These are phyloP conservation scores for Ophiognomonia clavigignenti-juglandacearum DNA, from an alignment of 2,329 filamentous ascomycete genomes.

Conservation along the genomic window DNA sequence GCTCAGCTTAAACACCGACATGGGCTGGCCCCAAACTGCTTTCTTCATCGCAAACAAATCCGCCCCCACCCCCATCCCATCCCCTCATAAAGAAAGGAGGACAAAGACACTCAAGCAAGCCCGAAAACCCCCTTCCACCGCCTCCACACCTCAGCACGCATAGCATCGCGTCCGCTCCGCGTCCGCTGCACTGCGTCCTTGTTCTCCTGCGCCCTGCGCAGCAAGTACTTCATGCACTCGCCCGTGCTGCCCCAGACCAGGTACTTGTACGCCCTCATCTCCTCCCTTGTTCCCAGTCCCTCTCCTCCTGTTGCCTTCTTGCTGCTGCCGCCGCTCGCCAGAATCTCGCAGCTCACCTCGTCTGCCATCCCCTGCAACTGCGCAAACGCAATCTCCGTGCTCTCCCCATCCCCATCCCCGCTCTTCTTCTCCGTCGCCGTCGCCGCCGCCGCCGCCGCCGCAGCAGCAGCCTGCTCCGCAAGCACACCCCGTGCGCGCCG, in stretches of 20 bases:
- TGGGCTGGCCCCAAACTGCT: no score
- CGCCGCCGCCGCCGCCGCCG: no score
- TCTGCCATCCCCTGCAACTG: conserved; percentile 96
- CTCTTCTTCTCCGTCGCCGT: no score
- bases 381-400: conserved; percentile 57
- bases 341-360: conserved; percentile 69
- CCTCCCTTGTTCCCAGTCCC: neutral
- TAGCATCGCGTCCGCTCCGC: conserved; percentile 54
- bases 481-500: conserved; percentile 48
- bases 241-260: conserved; percentile 65
- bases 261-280: conserved; percentile 56
- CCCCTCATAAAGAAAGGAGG: neutral
- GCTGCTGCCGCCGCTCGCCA: conserved; percentile 19
- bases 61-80: no score
- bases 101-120: conserved; percentile 22
- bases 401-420: no score
- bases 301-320: conserved; percentile 8
- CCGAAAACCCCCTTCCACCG: conserved; percentile 42
- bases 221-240: conserved; percentile 83
- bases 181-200: conserved; percentile 64
- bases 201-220: conserved; percentile 70
- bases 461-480: no score
- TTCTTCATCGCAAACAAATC: no score
- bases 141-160: conserved; percentile 56
- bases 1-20: no score